Percentiles rank a stretch among this genome's conserved stretches.
phyloP scores from a whole-genome alignment of 139 green algal species.

The Chlorella ohadii region DNA sequence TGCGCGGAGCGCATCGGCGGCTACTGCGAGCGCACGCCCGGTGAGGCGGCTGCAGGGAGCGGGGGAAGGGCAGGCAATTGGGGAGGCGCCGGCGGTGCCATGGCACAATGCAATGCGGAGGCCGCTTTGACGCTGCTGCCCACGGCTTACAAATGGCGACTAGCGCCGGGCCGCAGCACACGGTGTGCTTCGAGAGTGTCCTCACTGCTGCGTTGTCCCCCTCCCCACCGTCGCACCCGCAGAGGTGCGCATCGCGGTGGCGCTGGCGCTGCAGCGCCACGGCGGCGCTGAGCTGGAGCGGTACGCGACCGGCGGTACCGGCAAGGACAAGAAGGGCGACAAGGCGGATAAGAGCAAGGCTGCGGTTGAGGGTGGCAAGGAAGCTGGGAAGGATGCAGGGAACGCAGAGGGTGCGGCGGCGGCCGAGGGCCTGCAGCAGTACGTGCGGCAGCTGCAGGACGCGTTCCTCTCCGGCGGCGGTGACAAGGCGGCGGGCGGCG shows the following conservation, averaged over 20 bases:
- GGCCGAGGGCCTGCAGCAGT: conserved; percentile 40
- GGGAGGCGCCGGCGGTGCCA: no score
- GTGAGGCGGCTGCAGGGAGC: no score
- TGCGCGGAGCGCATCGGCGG: conserved; percentile 53
- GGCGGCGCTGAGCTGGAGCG: conserved; percentile 43
- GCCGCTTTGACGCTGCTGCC: no score
- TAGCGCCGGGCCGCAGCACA: no score
- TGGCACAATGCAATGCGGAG: no score
- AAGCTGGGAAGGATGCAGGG: background rate
- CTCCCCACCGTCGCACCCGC: background rate
- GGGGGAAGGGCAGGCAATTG: no score
- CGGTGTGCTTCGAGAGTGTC: no score
- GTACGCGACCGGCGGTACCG: background rate
- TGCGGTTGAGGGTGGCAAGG: background rate
- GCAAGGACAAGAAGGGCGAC: background rate
- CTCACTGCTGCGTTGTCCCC: no score
- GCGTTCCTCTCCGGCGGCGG: conserved; percentile 37
- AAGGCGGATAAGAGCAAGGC: background rate
- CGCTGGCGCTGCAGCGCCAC: conserved; percentile 56
- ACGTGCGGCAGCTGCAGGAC: conserved; percentile 49
- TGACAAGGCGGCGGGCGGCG: background rate
- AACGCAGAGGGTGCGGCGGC: background rate
- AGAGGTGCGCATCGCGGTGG: conserved; percentile 50
- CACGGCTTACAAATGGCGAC: no score
- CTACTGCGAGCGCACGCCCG: conserved; percentile 8